Evolutionary conservation across 2,329 filamentous ascomycete genomes (phyloP), one percentile per base, ranked within the genome.

Genomic region (Cephalotrichum gorgonifer): DNA sequence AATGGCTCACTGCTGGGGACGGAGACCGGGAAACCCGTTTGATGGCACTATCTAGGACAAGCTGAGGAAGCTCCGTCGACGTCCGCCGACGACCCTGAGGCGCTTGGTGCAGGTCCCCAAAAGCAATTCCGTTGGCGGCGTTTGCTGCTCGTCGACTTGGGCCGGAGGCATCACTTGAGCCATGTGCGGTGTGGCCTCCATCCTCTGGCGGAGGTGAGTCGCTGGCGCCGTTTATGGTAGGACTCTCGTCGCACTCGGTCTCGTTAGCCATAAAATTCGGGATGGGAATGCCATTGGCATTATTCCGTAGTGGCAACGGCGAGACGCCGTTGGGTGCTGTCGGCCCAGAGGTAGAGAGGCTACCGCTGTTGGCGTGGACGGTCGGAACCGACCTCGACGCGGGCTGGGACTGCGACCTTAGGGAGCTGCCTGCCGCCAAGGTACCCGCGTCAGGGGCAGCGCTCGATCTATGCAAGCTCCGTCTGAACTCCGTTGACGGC

Each of bases 361-460:
- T 31, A 9, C 25, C n/a, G 30, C 46, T 25, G 20, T 14, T 15
- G 14, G 35, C 59, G 55, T 9, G 55, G 60, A 50, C 63, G 61
- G 30, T 51, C 57, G 48, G 57, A 64, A 53, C 50, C 50, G 68
- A 65, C 27, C 77, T 69, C 30, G 76, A 74, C 3, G 79, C 79
- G 23, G 80, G 80, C 58, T 83, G 80, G n/a, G 80, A 83, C 58
- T 84, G 80, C 25, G 80, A 84, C 54, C 80, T 72, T 52, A 81
- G 61, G n/a, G 77, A 68, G 55, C 78, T 76, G 49, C 69, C 75
- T 25, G 76, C 69, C 47, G 71, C 63, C 33, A 68, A 63, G 17
- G 65, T 58, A 9, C 69, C 70, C 14, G 70, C 61, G 31, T 81
- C 78, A 23, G 70, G 74, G 15, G 71, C 65, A 23, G 68, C 63